Evolutionary conservation across 1,284 basidiomycete species (phyloP), one percentile per base, ranked within the genome.

Genomic region (Somion occarium): DNA sequence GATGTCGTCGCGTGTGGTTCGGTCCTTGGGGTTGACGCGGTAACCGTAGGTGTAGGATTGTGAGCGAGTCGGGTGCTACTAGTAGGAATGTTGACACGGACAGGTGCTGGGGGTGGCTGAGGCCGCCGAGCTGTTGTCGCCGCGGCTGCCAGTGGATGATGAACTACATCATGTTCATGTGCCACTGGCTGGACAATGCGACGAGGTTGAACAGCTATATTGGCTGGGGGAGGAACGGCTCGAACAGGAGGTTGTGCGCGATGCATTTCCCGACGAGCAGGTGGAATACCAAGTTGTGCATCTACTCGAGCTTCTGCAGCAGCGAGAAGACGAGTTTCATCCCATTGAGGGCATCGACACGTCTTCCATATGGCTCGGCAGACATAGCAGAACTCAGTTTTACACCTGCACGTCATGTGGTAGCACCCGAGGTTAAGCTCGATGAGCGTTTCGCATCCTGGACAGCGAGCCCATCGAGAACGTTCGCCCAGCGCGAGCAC

Each of bases 361-460:
- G 61, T 67, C 61, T 73, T 75, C 73, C 74, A 75, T 22, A 43
- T 59, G 60, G 62, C 68, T 5, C 48, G 60, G 59, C 75, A 76
- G 5, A 70, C 47, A 51, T 75, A 75, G 56, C 74, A 76, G 54
- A 76, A 76, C 53, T 76, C 61, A n/a, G 71, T 67, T 46, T 62
- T 61, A 58, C 74, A 76, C 22, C 69, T 61, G 54, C 74, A 76
- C 2, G 73, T 75, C 71, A 76, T 76, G 55, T 76, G 74, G 56
- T 63, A 72, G 53, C 74, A 76, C 0, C 74, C 75, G 5, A 62
- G 39, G 27, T 65, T 56, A 34, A 73, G 71, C 56, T 76, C 74
- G 52, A 76, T 67, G 56, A 76, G 61, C 42, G 67, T 63, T 19
- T 63, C 61, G 57, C 75, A 76, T 1, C 68, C 67, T 1, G 74